Base-by-base conservation (phyloP, 306 rosid genomes). In the Quercus cerris region DNA sequence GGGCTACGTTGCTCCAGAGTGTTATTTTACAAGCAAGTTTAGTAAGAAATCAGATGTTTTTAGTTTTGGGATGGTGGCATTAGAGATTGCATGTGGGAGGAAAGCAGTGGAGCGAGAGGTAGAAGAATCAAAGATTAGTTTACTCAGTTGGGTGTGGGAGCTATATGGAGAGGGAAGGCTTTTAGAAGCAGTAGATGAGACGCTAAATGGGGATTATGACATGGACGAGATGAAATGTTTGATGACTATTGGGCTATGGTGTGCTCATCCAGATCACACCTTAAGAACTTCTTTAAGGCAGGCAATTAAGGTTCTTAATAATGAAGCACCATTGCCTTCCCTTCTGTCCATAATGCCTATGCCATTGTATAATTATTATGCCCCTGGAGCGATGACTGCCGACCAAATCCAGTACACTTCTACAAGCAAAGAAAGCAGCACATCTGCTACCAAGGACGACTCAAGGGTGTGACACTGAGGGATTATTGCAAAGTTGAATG, bases 51-150 rank as follows among this genome's bases (percentile, higher is more conserved):
- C 79, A 0, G 87, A 84, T 73, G 76, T 84, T 0, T 84, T 38
- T 38, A 80, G 87, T 38, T 90, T 90, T 19, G 90, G 94, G 0
- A 55, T 90, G 6, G 87, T 90, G 4, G 70, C 82, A 18, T 79
- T 88, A 75, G 94, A 88, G 71, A 81, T 88, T 31, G 88, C 88
- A 0, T 74, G 85, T 54, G 90, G 94, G 28, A 88, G 85, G 82
- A 84, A 71, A 76, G 64, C 84, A 19, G 63, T 79, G 1, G 28
- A 79, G 14, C 54, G 25, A 0, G 17, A 64, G 0, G 73, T 5
- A 10, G 41, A 22, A 2, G 86, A 81, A 44, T 76, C 22, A 0
- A 41, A 74, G 17, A 22, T 64, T 0, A 41, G n/a, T 7, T 23
- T 83, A 62, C 85, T 88, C 19, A 84, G 75, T 12, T 81, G 91